Conservation (phyloP, 306 rosid genomes). For the Arachis hypogaea region DNA sequence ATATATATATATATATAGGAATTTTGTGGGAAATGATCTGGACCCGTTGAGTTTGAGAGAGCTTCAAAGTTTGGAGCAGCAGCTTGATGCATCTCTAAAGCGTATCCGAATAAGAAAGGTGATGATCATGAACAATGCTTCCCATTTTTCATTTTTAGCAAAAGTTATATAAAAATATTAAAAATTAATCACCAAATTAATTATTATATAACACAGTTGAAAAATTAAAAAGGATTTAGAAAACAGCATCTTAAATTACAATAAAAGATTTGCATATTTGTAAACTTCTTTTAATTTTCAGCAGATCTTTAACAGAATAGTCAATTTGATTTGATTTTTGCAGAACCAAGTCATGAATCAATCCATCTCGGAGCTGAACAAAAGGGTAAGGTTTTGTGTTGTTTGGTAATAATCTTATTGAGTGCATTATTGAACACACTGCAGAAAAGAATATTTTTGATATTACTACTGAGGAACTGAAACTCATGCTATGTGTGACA, state of each 20-base stretch:
- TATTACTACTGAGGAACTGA: background rate
- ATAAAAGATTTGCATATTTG: background rate
- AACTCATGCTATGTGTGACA: background rate
- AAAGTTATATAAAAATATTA: background rate
- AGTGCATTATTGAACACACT: background rate
- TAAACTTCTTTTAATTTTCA: background rate
- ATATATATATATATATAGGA: constrained; percentile 44
- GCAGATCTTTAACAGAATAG: background rate
- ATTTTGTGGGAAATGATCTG: constrained; percentile 65
- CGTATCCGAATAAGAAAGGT: constrained; percentile 88
- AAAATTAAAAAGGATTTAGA: too few species aligned
- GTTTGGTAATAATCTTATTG: background rate
- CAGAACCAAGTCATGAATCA: constrained; percentile 89
- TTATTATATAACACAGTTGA: too few species aligned
- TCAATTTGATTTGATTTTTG: constrained; percentile 22
- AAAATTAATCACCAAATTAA: too few species aligned
- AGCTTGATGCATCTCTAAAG: constrained; percentile 75
- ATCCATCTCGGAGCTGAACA: constrained; percentile 68
- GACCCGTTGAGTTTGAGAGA: constrained; percentile 73
- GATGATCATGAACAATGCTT: constrained; percentile 5
- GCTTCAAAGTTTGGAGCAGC: constrained; percentile 85
- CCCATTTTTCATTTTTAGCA: background rate
- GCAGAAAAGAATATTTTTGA: background rate
- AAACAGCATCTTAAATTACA: background rate
- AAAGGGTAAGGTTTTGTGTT: constrained; percentile 58